A percentile compares a stretch with the other conserved stretches of the same genome.
phyloP scores from a whole-genome alignment of 371 early-diverging fungal genomes.

The Dipsacomyces acuminosporus region DNA sequence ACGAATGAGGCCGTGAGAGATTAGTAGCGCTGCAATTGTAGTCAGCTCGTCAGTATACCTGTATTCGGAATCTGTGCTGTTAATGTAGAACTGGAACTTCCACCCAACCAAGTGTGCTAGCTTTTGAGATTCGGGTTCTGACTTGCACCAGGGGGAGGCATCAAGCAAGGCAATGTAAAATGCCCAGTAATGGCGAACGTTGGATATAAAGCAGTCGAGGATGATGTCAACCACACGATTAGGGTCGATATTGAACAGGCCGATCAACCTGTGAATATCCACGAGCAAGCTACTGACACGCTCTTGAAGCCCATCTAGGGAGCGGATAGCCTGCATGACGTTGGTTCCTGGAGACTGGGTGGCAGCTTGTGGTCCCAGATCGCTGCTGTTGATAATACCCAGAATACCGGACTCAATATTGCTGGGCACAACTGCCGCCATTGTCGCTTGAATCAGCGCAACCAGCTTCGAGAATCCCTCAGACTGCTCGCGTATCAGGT shows the following conservation, averaged over 20 bases:
- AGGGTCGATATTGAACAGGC: conserved; percentile 84
- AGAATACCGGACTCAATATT: conserved; percentile 15
- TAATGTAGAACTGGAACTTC: conserved; percentile 62
- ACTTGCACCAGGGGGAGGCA: conserved; percentile 61
- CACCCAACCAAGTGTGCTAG: conserved; percentile 83
- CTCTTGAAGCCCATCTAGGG: conserved; percentile 12
- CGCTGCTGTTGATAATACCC: background rate
- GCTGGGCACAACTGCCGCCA: conserved; percentile 21
- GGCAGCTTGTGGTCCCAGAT: background rate
- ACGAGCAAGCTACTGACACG: conserved; percentile 9
- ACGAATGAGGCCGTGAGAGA: conserved; percentile 61
- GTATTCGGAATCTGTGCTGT: conserved; percentile 15
- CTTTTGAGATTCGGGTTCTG: conserved; percentile 11
- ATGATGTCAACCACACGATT: conserved; percentile 82
- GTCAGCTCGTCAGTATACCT: conserved; percentile 43
- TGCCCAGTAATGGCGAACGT: conserved; percentile 64
- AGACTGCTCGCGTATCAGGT: conserved; percentile 78
- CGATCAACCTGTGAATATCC: conserved; percentile 40
- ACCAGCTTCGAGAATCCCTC: conserved; percentile 84
- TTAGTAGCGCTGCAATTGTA: conserved; percentile 61
- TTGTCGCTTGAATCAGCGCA: conserved; percentile 47
- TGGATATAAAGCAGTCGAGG: conserved; percentile 70
- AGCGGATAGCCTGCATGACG: conserved; percentile 20
- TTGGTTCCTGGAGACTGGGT: background rate
- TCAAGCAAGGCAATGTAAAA: conserved; percentile 75